Evolutionary conservation across 306 rosid genomes (phyloP).

Genomic region (Gillenia trifoliata): DNA sequence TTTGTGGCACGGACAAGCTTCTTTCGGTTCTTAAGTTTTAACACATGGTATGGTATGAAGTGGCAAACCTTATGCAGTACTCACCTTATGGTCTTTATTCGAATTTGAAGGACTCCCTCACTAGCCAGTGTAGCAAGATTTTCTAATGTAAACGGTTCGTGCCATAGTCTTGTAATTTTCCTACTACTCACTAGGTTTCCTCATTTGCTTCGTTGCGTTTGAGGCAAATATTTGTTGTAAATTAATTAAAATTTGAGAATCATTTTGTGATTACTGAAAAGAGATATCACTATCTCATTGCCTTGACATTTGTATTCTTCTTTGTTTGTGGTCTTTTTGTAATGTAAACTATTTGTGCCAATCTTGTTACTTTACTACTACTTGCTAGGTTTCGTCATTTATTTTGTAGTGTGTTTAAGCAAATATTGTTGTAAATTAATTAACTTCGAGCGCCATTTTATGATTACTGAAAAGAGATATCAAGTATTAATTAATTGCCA

Average conservation of each 20-base stretch:
- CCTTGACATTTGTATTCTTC: too few species aligned
- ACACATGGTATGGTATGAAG: constrained; percentile 99
- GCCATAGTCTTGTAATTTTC: constrained; percentile 10
- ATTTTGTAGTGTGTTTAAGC: neutral
- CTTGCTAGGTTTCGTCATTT: neutral
- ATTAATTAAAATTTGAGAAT: neutral
- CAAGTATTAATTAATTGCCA: too few species aligned
- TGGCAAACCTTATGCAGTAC: constrained; percentile 78
- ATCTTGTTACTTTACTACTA: neutral
- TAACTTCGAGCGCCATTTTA: neutral
- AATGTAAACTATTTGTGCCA: constrained; percentile 16
- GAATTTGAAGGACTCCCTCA: constrained; percentile 72
- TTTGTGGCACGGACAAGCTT: constrained; percentile 90
- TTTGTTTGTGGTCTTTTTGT: constrained; percentile 42
- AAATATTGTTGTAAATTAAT: neutral
- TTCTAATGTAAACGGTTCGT: constrained; percentile 30
- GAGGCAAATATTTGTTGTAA: neutral
- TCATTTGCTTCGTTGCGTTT: neutral
- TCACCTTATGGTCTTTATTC: constrained; percentile 74
- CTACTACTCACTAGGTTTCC: neutral
- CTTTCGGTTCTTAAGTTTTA: constrained; percentile 77
- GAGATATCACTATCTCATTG: neutral
- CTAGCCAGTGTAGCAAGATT: constrained; percentile 66
- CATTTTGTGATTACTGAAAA: neutral
- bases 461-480: neutral